Conservation (phyloP, 495 filamentous ascomycete species). For the Tuber umbilicatum region DNA sequence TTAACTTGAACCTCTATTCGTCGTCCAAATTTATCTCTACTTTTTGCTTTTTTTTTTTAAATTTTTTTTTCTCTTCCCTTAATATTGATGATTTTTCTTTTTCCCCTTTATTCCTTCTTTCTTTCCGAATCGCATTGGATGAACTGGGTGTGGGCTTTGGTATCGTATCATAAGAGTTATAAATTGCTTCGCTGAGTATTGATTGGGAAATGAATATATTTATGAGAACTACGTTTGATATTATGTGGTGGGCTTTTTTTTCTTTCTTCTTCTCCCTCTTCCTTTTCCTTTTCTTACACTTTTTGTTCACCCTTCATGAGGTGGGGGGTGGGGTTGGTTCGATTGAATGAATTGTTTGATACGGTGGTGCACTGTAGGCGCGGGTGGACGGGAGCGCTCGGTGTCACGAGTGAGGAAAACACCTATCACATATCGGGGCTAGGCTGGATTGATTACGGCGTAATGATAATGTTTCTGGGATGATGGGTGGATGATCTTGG, state of each 20-base stretch:
- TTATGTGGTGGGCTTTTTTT: background rate
- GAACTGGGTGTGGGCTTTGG: background rate
- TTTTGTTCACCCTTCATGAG: background rate
- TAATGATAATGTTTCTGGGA: background rate
- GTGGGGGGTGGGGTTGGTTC: background rate
- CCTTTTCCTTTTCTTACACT: background rate
- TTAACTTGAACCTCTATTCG: background rate
- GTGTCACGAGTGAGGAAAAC: background rate
- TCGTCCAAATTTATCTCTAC: background rate
- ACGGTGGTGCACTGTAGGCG: background rate
- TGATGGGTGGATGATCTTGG: background rate
- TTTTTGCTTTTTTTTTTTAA: background rate
- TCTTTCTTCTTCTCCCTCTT: background rate
- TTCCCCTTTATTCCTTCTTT: background rate
- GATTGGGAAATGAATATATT: background rate
- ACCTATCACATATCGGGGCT: background rate
- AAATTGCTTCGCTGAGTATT: background rate
- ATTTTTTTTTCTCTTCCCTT: background rate
- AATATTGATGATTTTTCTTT: conserved; percentile 7
- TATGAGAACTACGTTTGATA: background rate
- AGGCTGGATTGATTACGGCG: background rate
- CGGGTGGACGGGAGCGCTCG: background rate
- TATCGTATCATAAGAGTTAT: background rate
- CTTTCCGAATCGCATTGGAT: background rate
- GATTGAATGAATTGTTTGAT: background rate